Base-by-base conservation (phyloP, 306 rosid genomes). In the Cucurbita pepo region DNA sequence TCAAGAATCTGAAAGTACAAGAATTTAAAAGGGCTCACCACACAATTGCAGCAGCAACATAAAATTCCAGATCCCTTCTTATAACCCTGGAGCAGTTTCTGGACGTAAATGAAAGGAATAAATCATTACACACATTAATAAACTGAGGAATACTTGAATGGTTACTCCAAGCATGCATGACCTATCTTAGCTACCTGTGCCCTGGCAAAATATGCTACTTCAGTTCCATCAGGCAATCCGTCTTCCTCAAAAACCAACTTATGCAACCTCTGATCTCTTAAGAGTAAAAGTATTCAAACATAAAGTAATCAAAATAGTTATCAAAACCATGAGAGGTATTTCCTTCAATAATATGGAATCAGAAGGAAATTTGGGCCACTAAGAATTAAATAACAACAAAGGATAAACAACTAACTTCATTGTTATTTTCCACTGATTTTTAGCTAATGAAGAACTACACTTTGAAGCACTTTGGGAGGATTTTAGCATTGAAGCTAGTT, bases 161-260 rank as follows among this genome's bases (percentile, higher is more conserved):
- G 57, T 22, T 47, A 86, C 51, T 7, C 14, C 15, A 56, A 67
- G 76, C 63, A 71, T 51, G 38, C 51, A 56, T 76, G 79, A 78
- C 77, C 77, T 65, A 43, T 55, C 71, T 6, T 71, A 79, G 78
- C 76, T 79, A 93, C 98, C 98, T 94, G 90, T 75, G 97, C 99
- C 15, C 99, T 91, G 30, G 95, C 97, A 84, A 87, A 94, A 88
- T 94, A 94, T 56, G 96, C 96, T 61, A 94, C 89, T 88, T 86
- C 96, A 51, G 96, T 86, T 82, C 99, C 99, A 85, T 94, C 96
- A 75, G 96, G 99, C 77, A 94, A 83, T 75, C 96, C 99, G 79
- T 80, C 86, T 64, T 94, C 90, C 86, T 94, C 97, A 77, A 94
- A 94, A 81, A 94, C 92, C 84, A 94, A 77, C 85, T 86, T 94